Conservation (phyloP, 2,329 filamentous ascomycete species). For the Ophiostoma pallidulum region DNA sequence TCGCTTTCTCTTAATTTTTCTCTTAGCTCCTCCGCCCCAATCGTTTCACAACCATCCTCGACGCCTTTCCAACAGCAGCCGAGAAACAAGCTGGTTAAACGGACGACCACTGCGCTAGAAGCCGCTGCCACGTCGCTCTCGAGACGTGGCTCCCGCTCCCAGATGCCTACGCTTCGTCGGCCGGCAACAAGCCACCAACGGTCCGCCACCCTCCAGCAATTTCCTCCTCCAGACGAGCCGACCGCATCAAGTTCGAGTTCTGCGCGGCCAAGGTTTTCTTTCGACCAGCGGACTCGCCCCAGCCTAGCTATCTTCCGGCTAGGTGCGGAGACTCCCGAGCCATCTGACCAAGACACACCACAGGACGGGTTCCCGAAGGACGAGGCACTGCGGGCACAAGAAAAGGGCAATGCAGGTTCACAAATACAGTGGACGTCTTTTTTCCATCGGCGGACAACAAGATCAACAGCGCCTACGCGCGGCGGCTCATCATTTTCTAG, state of each 20-base stretch:
- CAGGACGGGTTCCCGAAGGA: not conserved
- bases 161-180: conserved; percentile 57
- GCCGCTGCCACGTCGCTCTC: conserved; percentile 30
- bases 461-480: conserved; percentile 20
- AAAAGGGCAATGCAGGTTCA: conserved; percentile 11
- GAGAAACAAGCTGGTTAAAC: conserved; percentile 72
- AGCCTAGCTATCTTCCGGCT: conserved; percentile 16
- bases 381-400: not conserved
- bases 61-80: conserved; percentile 34
- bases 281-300: conserved; percentile 26
- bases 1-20: conserved; percentile 58
- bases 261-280: conserved; percentile 22
- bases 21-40: conserved; percentile 56
- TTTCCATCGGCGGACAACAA: conserved; percentile 38
- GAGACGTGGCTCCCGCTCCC: conserved; percentile 45
- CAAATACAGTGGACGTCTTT: conserved; percentile 43
- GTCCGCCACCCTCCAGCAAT: conserved; percentile 57
- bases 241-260: conserved; percentile 14
- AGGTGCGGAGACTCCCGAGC: conserved; percentile 13
- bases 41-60: conserved; percentile 35
- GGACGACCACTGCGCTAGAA: conserved; percentile 48
- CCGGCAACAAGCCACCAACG: conserved; percentile 74
- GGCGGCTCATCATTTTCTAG: conserved; percentile 20
- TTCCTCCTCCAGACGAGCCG: conserved; percentile 18
- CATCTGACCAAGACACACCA: conserved; percentile 8